phyloP scores from a whole-genome alignment of 257 asterid genomes.

The Buddleja alternifolia region DNA sequence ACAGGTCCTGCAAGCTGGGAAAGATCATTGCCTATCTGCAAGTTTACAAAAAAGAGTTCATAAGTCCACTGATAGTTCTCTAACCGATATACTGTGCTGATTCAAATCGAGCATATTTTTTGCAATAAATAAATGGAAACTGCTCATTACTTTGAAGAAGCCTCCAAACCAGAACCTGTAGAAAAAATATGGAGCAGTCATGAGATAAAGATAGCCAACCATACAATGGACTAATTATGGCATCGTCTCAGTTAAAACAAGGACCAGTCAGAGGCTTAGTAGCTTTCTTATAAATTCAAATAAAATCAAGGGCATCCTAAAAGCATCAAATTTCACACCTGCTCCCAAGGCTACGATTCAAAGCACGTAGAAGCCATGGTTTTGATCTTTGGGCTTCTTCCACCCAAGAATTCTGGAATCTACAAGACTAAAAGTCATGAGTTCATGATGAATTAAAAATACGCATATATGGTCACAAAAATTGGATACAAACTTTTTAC shows the following conservation, averaged over 20 bases:
- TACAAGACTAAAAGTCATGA: slow-evolving; percentile 27
- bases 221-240: slow-evolving; percentile 9
- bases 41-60: slow-evolving; percentile 21
- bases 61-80: slow-evolving; percentile 11
- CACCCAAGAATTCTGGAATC: slow-evolving; percentile 80
- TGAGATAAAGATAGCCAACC: slow-evolving; percentile 26
- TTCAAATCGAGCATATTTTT: slow-evolving; percentile 18
- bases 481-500: slow-evolving; percentile 47
- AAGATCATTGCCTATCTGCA: slow-evolving; percentile 82
- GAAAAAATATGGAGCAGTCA: slow-evolving; percentile 17
- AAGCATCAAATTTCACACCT: slow-evolving; percentile 42
- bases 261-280: slow-evolving; percentile 17
- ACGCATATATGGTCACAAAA: slow-evolving; percentile 17
- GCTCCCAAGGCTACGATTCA: slow-evolving; percentile 78
- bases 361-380: slow-evolving; percentile 87
- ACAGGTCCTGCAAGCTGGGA: slow-evolving; percentile 90
- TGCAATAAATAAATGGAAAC: slow-evolving; percentile 20
- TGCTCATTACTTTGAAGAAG: slow-evolving; percentile 71
- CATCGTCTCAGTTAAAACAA: neutral
- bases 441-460: neutral
- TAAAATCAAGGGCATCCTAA: neutral
- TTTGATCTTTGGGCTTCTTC: slow-evolving; percentile 64
- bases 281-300: slow-evolving; percentile 6
- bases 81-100: neutral
- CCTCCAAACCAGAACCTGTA: slow-evolving; percentile 96